Conservation (phyloP, 1,139 yeast species). For the Nakaseomyces uthaithaninus region DNA sequence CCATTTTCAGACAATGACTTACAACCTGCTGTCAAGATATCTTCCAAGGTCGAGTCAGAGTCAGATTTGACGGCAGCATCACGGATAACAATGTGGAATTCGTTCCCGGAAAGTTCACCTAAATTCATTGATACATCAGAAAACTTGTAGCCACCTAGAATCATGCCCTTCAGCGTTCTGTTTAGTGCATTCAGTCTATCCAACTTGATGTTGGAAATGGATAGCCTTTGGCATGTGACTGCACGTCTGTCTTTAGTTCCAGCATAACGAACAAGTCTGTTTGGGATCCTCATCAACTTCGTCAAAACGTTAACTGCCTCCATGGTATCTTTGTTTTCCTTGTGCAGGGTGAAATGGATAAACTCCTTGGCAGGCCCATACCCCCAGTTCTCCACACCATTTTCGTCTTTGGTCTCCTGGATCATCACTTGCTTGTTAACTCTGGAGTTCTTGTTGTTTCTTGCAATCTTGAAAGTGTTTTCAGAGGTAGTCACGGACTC, state of each 20-base stretch:
- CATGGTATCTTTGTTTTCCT: constrained; percentile 96
- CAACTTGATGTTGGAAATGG: constrained; percentile 64
- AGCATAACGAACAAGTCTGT: constrained; percentile 66
- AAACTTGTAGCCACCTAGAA: constrained; percentile 71
- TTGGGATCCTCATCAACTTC: constrained; percentile 63
- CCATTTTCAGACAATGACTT: constrained; percentile 58
- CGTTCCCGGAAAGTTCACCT: constrained; percentile 85
- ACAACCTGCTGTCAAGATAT: constrained; percentile 46
- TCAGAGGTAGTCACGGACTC: constrained; percentile 71
- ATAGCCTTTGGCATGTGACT: constrained; percentile 79
- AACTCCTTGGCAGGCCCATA: constrained; percentile 62
- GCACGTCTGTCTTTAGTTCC: constrained; percentile 98
- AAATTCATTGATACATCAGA: constrained; percentile 54
- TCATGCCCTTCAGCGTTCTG: constrained; percentile 61
- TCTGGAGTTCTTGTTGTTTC: constrained; percentile 38
- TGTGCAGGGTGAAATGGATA: constrained; percentile 74
- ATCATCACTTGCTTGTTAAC: constrained; percentile 34
- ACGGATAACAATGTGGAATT: constrained; percentile 74
- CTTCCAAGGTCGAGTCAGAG: constrained; percentile 28
- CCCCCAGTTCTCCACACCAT: constrained; percentile 41
- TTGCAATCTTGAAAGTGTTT: constrained; percentile 55
- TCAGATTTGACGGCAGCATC: constrained; percentile 42
- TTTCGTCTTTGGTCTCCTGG: constrained; percentile 43
- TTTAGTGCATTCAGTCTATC: constrained; percentile 73
- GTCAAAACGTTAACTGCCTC: constrained; percentile 75